phyloP scores from a whole-genome alignment of 2,329 filamentous ascomycete species.

The Celoporthe dispersa region DNA sequence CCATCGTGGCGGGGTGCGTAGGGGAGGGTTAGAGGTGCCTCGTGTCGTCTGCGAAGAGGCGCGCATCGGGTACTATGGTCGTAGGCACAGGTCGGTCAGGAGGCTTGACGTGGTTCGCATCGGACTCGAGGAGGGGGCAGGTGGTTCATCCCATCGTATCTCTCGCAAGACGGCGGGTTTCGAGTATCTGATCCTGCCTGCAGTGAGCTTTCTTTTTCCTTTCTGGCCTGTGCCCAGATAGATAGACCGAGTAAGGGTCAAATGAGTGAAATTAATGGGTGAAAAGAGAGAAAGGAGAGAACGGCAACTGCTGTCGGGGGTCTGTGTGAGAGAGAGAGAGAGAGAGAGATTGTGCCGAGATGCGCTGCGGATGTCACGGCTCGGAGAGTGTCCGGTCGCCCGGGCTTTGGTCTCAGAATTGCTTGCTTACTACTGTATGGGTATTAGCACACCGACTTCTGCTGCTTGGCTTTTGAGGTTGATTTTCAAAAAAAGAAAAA shows the following conservation, averaged over 20 bases:
- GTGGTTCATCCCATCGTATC: constrained; percentile 10
- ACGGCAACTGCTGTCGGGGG: neutral
- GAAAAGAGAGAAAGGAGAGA: neutral
- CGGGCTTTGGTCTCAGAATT: neutral
- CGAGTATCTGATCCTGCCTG: constrained; percentile 2
- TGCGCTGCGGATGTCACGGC: neutral
- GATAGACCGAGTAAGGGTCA: neutral
- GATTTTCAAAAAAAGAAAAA: neutral
- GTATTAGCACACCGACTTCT: neutral
- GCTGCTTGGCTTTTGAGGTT: neutral
- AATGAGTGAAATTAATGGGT: neutral
- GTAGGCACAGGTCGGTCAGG: neutral
- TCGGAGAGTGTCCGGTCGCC: neutral
- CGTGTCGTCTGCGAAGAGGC: neutral
- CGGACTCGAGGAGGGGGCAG: neutral
- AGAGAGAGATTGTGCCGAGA: no score
- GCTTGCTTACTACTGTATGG: neutral
- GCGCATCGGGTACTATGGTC: neutral
- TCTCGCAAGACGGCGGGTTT: neutral
- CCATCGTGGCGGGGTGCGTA: constrained; percentile 33
- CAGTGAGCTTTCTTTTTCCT: neutral
- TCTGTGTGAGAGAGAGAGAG: neutral
- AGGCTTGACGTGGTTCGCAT: constrained; percentile 1
- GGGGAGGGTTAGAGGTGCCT: neutral
- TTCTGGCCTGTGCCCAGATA: neutral